Conservation (phyloP, 441 rosid species). For the Pelargonium cotyledonis region DNA sequence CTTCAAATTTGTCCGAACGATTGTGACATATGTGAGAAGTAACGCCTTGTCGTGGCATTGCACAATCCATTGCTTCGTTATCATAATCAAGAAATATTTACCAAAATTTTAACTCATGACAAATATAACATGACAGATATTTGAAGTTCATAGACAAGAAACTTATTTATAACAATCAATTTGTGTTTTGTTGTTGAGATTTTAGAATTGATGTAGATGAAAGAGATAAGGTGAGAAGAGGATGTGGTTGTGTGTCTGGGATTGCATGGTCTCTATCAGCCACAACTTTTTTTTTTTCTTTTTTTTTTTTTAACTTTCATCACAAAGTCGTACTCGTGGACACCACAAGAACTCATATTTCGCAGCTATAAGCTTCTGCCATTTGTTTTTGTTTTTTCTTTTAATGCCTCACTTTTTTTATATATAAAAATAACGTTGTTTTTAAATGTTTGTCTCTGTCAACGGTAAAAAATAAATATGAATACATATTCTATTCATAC, state of each 20-base stretch:
- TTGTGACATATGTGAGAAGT: neutral
- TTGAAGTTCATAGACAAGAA: no score
- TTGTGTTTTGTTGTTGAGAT: neutral
- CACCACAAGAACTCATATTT: slow-evolving; percentile 4
- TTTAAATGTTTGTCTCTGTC: no score
- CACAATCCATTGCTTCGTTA: slow-evolving; percentile 12
- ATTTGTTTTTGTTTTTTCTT: neutral
- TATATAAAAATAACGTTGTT: no score
- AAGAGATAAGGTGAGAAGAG: slow-evolving; percentile 23
- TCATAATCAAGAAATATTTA: neutral
- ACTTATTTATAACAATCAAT: no score
- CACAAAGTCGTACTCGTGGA: slow-evolving; percentile 7
- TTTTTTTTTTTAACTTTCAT: no score
- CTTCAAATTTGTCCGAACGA: neutral
- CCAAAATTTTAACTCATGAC: no score
- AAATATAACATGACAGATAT: no score
- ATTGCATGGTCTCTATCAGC: slow-evolving; percentile 26
- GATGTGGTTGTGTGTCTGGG: slow-evolving; percentile 19
- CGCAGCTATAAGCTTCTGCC: neutral
- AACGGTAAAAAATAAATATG: no score
- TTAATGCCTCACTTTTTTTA: neutral
- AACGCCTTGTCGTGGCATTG: slow-evolving; percentile 16
- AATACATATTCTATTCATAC: no score
- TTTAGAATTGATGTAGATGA: neutral
- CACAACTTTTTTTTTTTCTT: no score